Conservation (phyloP, 352 stramenopile species). For the Pythium dissimile region DNA sequence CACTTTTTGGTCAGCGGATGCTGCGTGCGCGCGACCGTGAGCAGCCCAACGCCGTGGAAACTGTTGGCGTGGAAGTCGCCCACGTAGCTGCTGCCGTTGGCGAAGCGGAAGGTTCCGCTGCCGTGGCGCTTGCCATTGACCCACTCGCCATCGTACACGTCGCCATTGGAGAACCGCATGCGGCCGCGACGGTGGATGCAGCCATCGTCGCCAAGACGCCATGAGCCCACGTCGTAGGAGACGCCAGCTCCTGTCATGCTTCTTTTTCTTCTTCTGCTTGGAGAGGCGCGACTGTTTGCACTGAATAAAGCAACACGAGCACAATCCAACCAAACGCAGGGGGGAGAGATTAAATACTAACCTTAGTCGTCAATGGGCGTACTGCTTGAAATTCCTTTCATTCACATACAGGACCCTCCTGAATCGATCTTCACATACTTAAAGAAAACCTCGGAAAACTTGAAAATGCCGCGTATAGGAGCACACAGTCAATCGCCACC, state of each 20-base stretch:
- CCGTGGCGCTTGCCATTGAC: slow-evolving; percentile 75
- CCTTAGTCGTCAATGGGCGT: too few relatives aligned
- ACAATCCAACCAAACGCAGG: too few relatives aligned
- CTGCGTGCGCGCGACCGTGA: slow-evolving; percentile 44
- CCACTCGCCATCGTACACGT: slow-evolving; percentile 86
- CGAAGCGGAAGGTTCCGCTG: slow-evolving; percentile 50
- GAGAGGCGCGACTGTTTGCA: too few relatives aligned
- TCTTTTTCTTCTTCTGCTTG: not conserved
- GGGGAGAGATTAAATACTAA: too few relatives aligned
- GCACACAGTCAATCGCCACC: not conserved
- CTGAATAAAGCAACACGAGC: too few relatives aligned
- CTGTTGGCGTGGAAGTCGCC: slow-evolving; percentile 53
- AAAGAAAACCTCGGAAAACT: too few relatives aligned
- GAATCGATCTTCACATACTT: too few relatives aligned
- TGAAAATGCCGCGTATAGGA: too few relatives aligned
- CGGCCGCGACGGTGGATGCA: slow-evolving; percentile 65
- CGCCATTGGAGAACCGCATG: slow-evolving; percentile 70
- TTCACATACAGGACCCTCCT: too few relatives aligned
- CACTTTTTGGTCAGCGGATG: slow-evolving; percentile 68
- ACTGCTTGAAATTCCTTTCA: too few relatives aligned
- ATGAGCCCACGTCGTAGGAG: slow-evolving; percentile 63
- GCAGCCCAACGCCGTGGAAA: slow-evolving; percentile 62
- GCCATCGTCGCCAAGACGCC: slow-evolving; percentile 68
- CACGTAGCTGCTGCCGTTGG: slow-evolving; percentile 32
- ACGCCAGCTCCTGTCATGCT: slow-evolving; percentile 18